Evolutionary conservation across 371 early-diverging fungal species (phyloP).

Genomic region (Lichtheimia corymbifera): DNA sequence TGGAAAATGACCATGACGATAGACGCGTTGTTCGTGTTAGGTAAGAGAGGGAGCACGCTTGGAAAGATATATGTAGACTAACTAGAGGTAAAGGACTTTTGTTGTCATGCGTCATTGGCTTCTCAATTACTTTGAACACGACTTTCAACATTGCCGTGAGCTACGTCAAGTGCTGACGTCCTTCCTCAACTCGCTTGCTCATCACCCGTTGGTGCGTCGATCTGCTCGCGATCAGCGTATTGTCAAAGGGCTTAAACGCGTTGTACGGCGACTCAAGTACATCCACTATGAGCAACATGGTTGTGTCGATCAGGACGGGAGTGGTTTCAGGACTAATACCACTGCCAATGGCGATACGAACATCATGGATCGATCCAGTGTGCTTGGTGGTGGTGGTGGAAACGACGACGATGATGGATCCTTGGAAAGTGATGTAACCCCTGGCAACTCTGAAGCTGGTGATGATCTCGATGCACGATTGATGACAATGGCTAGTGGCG

Average conservation of each 20-base stretch:
- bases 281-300: constrained; percentile 29
- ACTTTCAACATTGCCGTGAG: constrained; percentile 53
- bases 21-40: constrained; percentile 64
- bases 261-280: constrained; percentile 47
- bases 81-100: constrained; percentile 47
- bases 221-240: constrained; percentile 61
- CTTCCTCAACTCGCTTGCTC: constrained; percentile 44
- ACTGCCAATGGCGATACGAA: no score
- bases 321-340: no score
- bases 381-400: constrained; percentile 18
- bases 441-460: constrained; percentile 28
- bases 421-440: constrained; percentile 34
- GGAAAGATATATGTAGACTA: not conserved
- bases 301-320: not conserved
- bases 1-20: constrained; percentile 55
- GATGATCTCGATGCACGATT: not conserved
- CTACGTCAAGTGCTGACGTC: constrained; percentile 46
- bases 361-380: constrained; percentile 1
- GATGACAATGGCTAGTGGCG: not conserved
- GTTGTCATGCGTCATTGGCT: constrained; percentile 72
- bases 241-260: constrained; percentile 54
- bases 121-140: constrained; percentile 65
- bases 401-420: constrained; percentile 28
- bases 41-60: constrained; percentile 17
- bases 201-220: constrained; percentile 43